Percentiles rank a stretch among this genome's conserved stretches.
Evolutionary conservation across 805 yeast genomes (phyloP).

Genomic region (Teunomyces tritomae): DNA sequence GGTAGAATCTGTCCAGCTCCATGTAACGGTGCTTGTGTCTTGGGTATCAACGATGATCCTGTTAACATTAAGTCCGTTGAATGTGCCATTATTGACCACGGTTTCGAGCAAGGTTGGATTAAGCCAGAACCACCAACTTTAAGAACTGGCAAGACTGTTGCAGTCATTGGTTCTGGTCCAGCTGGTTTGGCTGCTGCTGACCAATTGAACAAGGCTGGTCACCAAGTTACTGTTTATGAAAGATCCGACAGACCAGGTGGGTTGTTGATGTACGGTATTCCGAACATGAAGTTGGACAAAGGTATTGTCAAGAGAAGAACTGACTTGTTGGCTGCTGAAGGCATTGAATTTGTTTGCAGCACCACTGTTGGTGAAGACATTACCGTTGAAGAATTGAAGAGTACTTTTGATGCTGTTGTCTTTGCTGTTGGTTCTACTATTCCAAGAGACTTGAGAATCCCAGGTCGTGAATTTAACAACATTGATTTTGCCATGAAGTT

Average conservation of each 20-base stretch:
- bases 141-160: slow-evolving; percentile 84
- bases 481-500: slow-evolving; percentile 94
- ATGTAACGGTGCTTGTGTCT: slow-evolving; percentile 92
- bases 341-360: slow-evolving; percentile 72
- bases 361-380: slow-evolving; percentile 85
- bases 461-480: slow-evolving; percentile 88
- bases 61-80: slow-evolving; percentile 96
- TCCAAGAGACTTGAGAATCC: slow-evolving; percentile 91
- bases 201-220: slow-evolving; percentile 96
- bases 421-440: slow-evolving; percentile 94
- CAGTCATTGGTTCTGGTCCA: slow-evolving; percentile 95
- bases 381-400: slow-evolving; percentile 64
- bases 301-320: slow-evolving; percentile 89
- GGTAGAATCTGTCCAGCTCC: slow-evolving; percentile 99
- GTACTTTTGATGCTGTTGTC: slow-evolving; percentile 75
- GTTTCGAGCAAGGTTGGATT: slow-evolving; percentile 96
- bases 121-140: slow-evolving; percentile 72
- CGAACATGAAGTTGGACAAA: slow-evolving; percentile 97
- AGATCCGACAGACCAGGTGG: slow-evolving; percentile 97
- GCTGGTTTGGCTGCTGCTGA: slow-evolving; percentile 97
- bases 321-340: slow-evolving; percentile 86
- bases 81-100: slow-evolving; percentile 94
- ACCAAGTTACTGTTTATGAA: slow-evolving; percentile 85
- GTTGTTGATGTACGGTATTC: slow-evolving; percentile 96
- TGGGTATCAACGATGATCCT: slow-evolving; percentile 91